These are phyloP conservation scores for Aspergillus conjunctus DNA, from an alignment of 495 filamentous ascomycete genomes.

Conservation along the genomic window DNA sequence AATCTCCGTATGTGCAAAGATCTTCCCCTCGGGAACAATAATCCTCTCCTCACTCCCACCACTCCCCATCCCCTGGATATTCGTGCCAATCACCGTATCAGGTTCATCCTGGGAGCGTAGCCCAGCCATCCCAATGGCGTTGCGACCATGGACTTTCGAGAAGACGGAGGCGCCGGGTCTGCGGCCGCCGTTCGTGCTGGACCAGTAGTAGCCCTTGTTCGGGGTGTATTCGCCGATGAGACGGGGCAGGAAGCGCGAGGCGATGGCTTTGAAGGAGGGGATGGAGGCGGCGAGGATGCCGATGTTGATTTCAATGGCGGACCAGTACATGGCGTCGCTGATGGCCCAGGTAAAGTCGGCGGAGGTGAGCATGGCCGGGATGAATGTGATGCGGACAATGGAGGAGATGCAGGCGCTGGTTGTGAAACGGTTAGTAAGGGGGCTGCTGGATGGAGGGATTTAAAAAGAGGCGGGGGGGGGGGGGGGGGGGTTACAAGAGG, in stretches of 20 bases:
- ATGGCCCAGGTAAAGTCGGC: constrained; percentile 42
- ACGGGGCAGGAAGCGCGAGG: constrained; percentile 42
- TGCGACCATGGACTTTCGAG: constrained; percentile 31
- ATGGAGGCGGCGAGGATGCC: constrained; percentile 46
- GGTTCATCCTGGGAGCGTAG: constrained; percentile 14
- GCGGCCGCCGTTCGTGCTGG: constrained; percentile 22
- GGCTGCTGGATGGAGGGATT: constrained; percentile 20
- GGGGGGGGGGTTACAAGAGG: constrained; percentile 37
- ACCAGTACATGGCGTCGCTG: constrained; percentile 49
- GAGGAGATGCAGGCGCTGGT: constrained; percentile 43
- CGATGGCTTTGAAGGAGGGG: constrained; percentile 47
- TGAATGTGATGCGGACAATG: constrained; percentile 47
- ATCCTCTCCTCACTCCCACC: constrained; percentile 37
- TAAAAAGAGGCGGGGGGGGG: constrained; percentile 44
- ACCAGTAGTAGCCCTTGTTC: constrained; percentile 35
- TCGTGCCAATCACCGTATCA: constrained; percentile 29
- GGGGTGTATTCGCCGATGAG: constrained; percentile 44
- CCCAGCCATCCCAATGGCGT: neutral
- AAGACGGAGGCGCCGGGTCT: constrained; percentile 34
- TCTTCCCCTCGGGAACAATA: constrained; percentile 42
- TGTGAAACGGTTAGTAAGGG: neutral
- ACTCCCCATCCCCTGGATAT: constrained; percentile 23
- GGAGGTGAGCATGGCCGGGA: constrained; percentile 41
- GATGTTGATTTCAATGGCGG: constrained; percentile 47
- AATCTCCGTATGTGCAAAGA: constrained; percentile 41